Percentiles rank a stretch among this genome's conserved stretches.
These are phyloP conservation scores for Spatholobus suberectus DNA, from an alignment of 306 rosid genomes.

Conservation along the genomic window DNA sequence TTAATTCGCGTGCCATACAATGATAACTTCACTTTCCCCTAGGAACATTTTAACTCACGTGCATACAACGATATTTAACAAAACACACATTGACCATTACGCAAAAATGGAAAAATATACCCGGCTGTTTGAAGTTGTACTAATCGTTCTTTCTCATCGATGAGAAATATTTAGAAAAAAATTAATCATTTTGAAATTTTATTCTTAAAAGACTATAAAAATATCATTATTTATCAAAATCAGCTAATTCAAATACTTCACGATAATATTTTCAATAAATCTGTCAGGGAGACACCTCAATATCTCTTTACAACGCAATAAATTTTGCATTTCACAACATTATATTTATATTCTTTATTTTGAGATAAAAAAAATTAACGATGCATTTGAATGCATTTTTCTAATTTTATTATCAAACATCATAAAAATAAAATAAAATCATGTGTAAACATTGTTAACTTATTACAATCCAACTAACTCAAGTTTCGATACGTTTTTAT, in stretches of 20 bases:
- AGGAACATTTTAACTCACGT: too few relatives aligned
- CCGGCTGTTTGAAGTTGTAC: too few relatives aligned
- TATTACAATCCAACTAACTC: neutral
- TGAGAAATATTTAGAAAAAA: neutral
- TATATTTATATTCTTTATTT: neutral
- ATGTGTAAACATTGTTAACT: neutral
- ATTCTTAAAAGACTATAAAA: neutral
- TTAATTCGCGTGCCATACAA: too few relatives aligned
- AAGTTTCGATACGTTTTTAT: neutral
- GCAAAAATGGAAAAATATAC: too few relatives aligned
- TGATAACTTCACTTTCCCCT: too few relatives aligned
- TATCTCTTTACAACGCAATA: neutral
- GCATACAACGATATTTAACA: too few relatives aligned
- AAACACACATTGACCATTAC: too few relatives aligned
- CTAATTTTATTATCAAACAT: neutral
- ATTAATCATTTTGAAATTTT: too few relatives aligned
- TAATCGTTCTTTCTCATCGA: too few relatives aligned
- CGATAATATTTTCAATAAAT: neutral
- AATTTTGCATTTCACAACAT: neutral
- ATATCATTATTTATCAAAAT: neutral
- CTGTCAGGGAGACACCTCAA: neutral
- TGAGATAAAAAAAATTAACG: neutral
- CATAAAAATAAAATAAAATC: neutral
- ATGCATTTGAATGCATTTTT: neutral
- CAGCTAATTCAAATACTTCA: neutral